phyloP scores from a whole-genome alignment of 768 basidiomycete species.

The Amanita phalloides region DNA sequence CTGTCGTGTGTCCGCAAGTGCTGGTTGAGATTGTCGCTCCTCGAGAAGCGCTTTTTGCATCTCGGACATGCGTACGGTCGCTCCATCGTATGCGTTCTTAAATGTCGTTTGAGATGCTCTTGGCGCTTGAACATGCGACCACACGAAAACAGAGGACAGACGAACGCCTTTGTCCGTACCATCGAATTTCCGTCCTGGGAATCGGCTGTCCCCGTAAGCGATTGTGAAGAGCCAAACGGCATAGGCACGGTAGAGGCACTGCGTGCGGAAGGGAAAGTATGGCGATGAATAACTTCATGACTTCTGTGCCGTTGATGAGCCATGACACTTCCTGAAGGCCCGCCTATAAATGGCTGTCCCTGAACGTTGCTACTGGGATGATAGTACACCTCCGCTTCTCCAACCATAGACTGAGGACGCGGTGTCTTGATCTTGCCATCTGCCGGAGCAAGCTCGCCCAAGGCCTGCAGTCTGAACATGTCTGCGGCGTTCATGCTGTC shows the following conservation, averaged over 20 bases:
- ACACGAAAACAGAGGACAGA: conserved; percentile 80
- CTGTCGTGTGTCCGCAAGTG: conserved; percentile 72
- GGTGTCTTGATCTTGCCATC: conserved; percentile 21
- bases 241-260: conserved; percentile 8
- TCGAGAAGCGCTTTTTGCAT: conserved; percentile 77
- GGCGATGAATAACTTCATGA: conserved; percentile 21
- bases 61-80: conserved; percentile 65
- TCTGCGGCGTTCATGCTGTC: conserved; percentile 45
- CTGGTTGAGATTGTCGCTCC: conserved; percentile 83
- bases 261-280: conserved; percentile 16
- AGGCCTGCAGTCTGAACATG: conserved; percentile 53
- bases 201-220: background rate
- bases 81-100: conserved; percentile 86
- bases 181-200: conserved; percentile 15
- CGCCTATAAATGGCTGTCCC: conserved; percentile 5
- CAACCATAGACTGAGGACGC: conserved; percentile 17
- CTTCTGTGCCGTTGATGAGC: conserved; percentile 17
- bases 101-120: conserved; percentile 84
- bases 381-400: conserved; percentile 22
- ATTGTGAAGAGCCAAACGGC: conserved; percentile 7
- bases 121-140: conserved; percentile 82
- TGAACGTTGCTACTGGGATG: conserved; percentile 14
- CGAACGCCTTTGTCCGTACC: conserved; percentile 52
- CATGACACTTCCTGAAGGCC: background rate
- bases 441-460: conserved; percentile 36